phyloP scores from a whole-genome alignment of 306 rosid species.

The Clitoria ternatea region DNA sequence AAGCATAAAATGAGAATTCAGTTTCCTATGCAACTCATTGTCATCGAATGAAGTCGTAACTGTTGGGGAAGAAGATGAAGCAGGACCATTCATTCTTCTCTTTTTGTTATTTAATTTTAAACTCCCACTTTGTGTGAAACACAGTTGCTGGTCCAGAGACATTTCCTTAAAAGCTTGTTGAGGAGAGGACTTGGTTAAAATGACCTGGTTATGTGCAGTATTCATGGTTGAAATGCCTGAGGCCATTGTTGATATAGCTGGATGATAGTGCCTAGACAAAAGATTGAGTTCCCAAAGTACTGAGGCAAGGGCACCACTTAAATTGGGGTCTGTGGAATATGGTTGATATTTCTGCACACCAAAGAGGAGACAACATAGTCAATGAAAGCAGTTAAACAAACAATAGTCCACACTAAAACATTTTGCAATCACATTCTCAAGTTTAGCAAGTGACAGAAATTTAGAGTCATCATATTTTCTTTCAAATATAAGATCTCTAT shows the following conservation, averaged over 20 bases:
- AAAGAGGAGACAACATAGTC: not conserved
- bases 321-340: conserved; percentile 75
- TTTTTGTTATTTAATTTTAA: conserved; percentile 47
- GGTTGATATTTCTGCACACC: conserved; percentile 81
- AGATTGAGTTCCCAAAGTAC: conserved; percentile 95
- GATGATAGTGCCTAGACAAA: conserved; percentile 74
- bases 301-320: conserved; percentile 96
- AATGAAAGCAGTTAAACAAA: not conserved
- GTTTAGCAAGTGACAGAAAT: not conserved
- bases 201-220: conserved; percentile 53
- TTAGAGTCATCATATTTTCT: not conserved
- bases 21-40: conserved; percentile 53
- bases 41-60: conserved; percentile 39
- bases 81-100: conserved; percentile 34
- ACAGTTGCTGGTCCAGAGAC: conserved; percentile 59
- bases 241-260: conserved; percentile 65
- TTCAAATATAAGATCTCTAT: not conserved
- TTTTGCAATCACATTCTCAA: not conserved
- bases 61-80: conserved; percentile 26
- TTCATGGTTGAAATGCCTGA: conserved; percentile 56
- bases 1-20: conserved; percentile 57
- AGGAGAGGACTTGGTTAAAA: conserved; percentile 57
- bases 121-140: conserved; percentile 35
- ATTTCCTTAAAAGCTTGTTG: conserved; percentile 67
- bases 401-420: not conserved